Base-by-base conservation (phyloP, 495 filamentous ascomycete species). In the Neurospora sp. region DNA sequence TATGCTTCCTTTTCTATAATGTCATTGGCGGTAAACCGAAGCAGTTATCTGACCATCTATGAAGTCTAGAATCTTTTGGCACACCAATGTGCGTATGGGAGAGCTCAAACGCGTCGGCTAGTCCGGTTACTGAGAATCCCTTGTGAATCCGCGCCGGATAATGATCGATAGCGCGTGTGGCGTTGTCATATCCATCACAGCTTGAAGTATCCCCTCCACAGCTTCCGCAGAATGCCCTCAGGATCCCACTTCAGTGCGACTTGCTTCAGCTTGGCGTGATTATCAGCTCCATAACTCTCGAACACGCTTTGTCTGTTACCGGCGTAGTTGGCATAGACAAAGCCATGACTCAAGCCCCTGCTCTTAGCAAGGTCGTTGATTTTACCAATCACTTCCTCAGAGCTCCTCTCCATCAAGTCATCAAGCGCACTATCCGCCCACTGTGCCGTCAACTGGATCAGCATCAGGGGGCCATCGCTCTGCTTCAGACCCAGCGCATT, bases 251-350 rank as follows among this genome's bases (percentile, higher is more conserved):
- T 83, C 69, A 77, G 74, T 9, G 84, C 82, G 12, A 82, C 74
- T 39, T 27, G 42, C 74, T 74, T 78, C 18, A 88, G 74, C 40
- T 72, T 78, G 2, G 72, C 73, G 42, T 78, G 37, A 48, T 84
- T 87, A 12, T 69, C 76, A 37, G 72, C 16, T 0, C 86, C 86
- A 75, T 87, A 87, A 20, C 83, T 75, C 5, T 71, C 59, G 40
- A 86, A 80, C n/a, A 87, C 82, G 22, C 81, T 69, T 75, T 88
- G 85, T 9, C 74, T 74, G 8, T 77, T 72, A 12, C 77, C 75
- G 7, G 85, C 85, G 38, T 85, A 85, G 35, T 87, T 87, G 74
- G 88, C 83, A 74, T 91, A 91, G 38, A 91, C 76, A 70, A 87
- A 92, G 41, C 85, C 81, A 70, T 88, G 78, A 45, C 82, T 77